Evolutionary conservation across 768 basidiomycete species (phyloP).

Genomic region (Mycena polygramma): DNA sequence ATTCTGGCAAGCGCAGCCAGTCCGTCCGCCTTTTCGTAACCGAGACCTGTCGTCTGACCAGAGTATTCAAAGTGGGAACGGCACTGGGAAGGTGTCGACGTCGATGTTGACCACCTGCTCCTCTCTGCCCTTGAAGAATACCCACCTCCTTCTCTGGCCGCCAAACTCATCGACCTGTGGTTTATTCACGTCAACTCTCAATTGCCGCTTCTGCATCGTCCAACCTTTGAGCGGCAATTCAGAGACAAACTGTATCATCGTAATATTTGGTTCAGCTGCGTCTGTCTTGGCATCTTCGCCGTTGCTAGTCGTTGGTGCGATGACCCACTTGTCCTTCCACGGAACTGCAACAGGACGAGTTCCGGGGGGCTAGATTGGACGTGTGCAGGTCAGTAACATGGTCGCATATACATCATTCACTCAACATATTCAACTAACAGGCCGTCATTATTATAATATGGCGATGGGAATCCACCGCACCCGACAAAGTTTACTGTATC

Average conservation of each 20-base stretch:
- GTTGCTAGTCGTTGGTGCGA: slow-evolving; percentile 76
- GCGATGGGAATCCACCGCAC: slow-evolving; percentile 65
- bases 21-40: slow-evolving; percentile 46
- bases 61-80: slow-evolving; percentile 66
- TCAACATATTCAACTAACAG: too few relatives aligned
- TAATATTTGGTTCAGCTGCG: slow-evolving; percentile 70
- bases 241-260: slow-evolving; percentile 63
- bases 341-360: slow-evolving; percentile 40
- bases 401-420: too few relatives aligned
- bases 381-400: slow-evolving; percentile 57
- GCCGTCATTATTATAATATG: slow-evolving; percentile 66
- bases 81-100: slow-evolving; percentile 59
- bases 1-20: slow-evolving; percentile 72
- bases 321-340: slow-evolving; percentile 67
- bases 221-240: slow-evolving; percentile 77
- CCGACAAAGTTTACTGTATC: slow-evolving; percentile 65
- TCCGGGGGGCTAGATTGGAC: slow-evolving; percentile 59
- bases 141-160: slow-evolving; percentile 74
- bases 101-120: slow-evolving; percentile 47
- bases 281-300: slow-evolving; percentile 77
- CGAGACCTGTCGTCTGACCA: slow-evolving; percentile 5
- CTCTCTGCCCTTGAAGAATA: slow-evolving; percentile 58
- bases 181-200: slow-evolving; percentile 72
- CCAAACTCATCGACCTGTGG: slow-evolving; percentile 72
- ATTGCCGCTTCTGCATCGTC: slow-evolving; percentile 78